These are phyloP conservation scores for Epichloe glyceriae DNA, from an alignment of 2,329 filamentous ascomycete species.

Conservation along the genomic window DNA sequence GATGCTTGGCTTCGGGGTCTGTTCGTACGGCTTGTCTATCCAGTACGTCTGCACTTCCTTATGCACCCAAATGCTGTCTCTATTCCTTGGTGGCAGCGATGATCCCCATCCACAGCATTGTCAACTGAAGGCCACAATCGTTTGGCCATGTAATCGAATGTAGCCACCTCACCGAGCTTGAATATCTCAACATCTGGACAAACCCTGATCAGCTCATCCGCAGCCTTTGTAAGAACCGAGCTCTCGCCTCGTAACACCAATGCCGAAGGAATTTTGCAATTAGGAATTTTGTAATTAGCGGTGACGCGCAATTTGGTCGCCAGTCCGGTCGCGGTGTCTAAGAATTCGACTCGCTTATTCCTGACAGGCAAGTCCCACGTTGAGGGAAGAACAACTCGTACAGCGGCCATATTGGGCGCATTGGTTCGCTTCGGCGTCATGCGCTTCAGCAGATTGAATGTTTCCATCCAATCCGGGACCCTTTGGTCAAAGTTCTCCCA, in stretches of 20 bases:
- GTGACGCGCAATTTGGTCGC: slow-evolving; percentile 20
- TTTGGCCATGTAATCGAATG: slow-evolving; percentile 21
- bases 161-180: slow-evolving; percentile 22
- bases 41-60: slow-evolving; percentile 18
- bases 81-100: slow-evolving; percentile 11
- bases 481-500: slow-evolving; percentile 16
- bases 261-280: slow-evolving; percentile 18
- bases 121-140: slow-evolving; percentile 24
- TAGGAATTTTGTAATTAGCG: slow-evolving; percentile 18
- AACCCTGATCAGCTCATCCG: slow-evolving; percentile 20
- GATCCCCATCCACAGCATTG: slow-evolving; percentile 14
- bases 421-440: slow-evolving; percentile 22
- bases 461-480: slow-evolving; percentile 26
- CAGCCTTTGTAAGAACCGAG: slow-evolving; percentile 18
- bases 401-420: slow-evolving; percentile 21
- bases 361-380: slow-evolving; percentile 21
- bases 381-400: slow-evolving; percentile 23
- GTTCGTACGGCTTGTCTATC: slow-evolving; percentile 22
- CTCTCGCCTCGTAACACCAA: slow-evolving; percentile 21
- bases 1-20: slow-evolving; percentile 23
- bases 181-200: slow-evolving; percentile 21
- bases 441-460: slow-evolving; percentile 24
- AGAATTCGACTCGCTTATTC: slow-evolving; percentile 20
- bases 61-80: slow-evolving; percentile 22
- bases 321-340: slow-evolving; percentile 22